Percentiles rank a stretch among this genome's conserved stretches.
Evolutionary conservation across 805 yeast species (phyloP).

Genomic region (Sugiyamaella chiloensis): DNA sequence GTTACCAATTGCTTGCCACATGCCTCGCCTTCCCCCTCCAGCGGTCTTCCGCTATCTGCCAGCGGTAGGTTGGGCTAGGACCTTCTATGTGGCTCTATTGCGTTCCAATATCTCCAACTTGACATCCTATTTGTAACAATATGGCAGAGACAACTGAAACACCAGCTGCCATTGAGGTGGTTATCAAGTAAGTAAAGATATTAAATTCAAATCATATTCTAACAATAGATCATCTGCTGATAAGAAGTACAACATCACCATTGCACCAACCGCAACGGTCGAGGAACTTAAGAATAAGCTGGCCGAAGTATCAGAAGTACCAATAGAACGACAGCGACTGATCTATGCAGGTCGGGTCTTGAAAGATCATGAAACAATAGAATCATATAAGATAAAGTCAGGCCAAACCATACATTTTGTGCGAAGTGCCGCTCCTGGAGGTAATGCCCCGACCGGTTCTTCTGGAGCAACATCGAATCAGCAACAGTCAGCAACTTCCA

Average conservation of each 20-base stretch:
- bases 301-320: constrained; percentile 58
- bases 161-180: constrained; percentile 6
- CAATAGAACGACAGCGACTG: constrained; percentile 78
- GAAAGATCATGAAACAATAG: constrained; percentile 75
- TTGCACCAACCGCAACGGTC: constrained; percentile 55
- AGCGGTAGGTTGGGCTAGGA: neutral
- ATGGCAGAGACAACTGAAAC: constrained; percentile 13
- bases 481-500: constrained; percentile 21
- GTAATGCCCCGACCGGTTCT: constrained; percentile 28
- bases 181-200: constrained; percentile 11
- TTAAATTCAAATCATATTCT: neutral
- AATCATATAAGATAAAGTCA: constrained; percentile 71
- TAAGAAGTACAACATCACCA: constrained; percentile 65
- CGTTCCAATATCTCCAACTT: neutral
- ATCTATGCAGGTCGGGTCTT: constrained; percentile 93
- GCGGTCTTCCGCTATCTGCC: neutral
- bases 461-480: constrained; percentile 23
- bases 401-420: constrained; percentile 91
- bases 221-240: constrained; percentile 53
- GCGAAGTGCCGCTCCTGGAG: constrained; percentile 59
- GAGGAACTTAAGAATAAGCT: constrained; percentile 65
- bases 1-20: no score
- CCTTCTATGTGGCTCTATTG: constrained; percentile 1
- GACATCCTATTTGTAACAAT: neutral
- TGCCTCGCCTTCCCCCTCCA: neutral